phyloP scores from a whole-genome alignment of 331 rosid genomes.

The Stylosanthes scabra region DNA sequence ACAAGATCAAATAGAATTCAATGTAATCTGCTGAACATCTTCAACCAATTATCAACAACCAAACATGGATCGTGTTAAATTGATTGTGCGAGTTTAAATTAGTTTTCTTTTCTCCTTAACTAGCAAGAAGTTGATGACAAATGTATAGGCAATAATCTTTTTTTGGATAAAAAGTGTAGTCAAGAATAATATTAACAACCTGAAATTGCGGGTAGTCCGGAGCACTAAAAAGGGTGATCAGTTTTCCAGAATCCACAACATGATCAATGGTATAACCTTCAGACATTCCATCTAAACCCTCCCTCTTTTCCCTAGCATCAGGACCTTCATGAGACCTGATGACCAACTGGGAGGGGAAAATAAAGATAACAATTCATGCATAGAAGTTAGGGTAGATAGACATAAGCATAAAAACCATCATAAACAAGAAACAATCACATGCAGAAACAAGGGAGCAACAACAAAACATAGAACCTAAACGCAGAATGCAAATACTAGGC shows the following conservation, averaged over 20 bases:
- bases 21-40: not conserved
- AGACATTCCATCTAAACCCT: constrained; percentile 79
- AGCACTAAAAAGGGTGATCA: constrained; percentile 88
- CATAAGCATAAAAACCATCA: constrained; percentile 20
- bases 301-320: constrained; percentile 92
- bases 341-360: constrained; percentile 60
- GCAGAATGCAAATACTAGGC: constrained; percentile 8
- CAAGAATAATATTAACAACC: constrained; percentile 49
- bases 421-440: constrained; percentile 33
- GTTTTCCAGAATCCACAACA: constrained; percentile 86
- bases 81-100: not conserved
- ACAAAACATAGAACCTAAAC: not conserved
- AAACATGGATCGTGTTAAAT: not conserved
- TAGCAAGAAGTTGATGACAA: not conserved
- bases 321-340: constrained; percentile 98
- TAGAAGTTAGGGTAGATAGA: not conserved
- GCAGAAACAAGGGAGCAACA: constrained; percentile 5
- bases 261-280: constrained; percentile 93
- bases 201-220: constrained; percentile 98
- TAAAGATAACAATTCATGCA: constrained; percentile 31
- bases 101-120: not conserved
- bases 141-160: no score
- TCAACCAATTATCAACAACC: not conserved
- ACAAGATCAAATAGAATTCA: not conserved
- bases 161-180: not conserved